phyloP scores from a whole-genome alignment of 2,329 filamentous ascomycete genomes.

The Elsinoe arachidis region DNA sequence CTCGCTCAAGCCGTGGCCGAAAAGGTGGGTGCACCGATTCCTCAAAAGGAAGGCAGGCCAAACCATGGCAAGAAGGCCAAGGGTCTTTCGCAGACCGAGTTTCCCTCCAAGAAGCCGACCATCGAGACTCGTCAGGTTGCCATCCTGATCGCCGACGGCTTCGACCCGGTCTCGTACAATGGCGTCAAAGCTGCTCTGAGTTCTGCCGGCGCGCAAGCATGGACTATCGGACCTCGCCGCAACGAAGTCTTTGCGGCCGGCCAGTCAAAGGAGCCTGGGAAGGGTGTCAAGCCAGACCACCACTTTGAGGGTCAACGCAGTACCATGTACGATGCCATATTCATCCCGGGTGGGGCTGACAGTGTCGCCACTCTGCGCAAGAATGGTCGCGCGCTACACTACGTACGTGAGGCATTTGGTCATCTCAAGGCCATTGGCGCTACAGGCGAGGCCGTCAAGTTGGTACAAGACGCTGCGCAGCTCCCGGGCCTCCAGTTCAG shows the following conservation, averaged over 20 bases:
- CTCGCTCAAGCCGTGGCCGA: conserved; percentile 62
- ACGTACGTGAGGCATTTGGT: conserved; percentile 71
- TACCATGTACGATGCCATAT: conserved; percentile 72
- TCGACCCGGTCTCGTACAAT: conserved; percentile 56
- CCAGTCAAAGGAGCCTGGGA: conserved; percentile 43
- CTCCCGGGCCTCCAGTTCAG: conserved; percentile 43
- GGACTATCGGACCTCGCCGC: conserved; percentile 63
- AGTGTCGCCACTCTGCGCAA: conserved; percentile 55
- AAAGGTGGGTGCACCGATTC: conserved; percentile 57
- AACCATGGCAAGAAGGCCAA: conserved; percentile 63
- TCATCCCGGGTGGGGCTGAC: conserved; percentile 62
- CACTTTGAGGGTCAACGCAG: conserved; percentile 72
- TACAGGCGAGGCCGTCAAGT: conserved; percentile 59
- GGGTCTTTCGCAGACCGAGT: conserved; percentile 61
- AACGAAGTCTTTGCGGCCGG: conserved; percentile 56
- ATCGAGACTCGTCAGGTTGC: conserved; percentile 65
- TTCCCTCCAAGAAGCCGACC: conserved; percentile 52
- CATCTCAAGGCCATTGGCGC: conserved; percentile 73
- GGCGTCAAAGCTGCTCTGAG: conserved; percentile 56
- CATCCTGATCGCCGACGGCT: conserved; percentile 70
- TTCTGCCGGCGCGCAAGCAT: conserved; percentile 55
- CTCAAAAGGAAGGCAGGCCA: conserved; percentile 42
- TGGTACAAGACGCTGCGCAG: conserved; percentile 46
- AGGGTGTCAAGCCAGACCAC: conserved; percentile 60
- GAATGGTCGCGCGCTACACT: conserved; percentile 66